Percentiles rank a stretch among this genome's conserved stretches.
Evolutionary conservation across 2,329 filamentous ascomycete species (phyloP).

Genomic region (Periconia digitata): DNA sequence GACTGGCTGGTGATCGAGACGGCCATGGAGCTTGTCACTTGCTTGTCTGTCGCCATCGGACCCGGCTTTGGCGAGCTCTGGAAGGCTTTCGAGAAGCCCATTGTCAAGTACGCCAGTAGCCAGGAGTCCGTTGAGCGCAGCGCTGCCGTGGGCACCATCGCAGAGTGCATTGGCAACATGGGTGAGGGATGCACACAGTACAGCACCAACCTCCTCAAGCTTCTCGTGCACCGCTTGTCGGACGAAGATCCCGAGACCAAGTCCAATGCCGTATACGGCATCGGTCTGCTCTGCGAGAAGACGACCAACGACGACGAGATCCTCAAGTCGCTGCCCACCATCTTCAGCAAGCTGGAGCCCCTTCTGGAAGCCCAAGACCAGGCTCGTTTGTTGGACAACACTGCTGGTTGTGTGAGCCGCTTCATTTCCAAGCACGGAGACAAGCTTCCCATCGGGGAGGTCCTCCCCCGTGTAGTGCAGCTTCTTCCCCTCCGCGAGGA

Average conservation of each 20-base stretch:
- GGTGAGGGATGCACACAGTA: conserved; percentile 77
- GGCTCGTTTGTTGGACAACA: conserved; percentile 86
- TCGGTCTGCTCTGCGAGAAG: conserved; percentile 80
- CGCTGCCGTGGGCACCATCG: conserved; percentile 86
- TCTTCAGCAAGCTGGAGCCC: conserved; percentile 84
- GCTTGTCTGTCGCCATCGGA: conserved; percentile 80
- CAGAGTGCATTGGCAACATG: conserved; percentile 87
- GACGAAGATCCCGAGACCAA: conserved; percentile 91
- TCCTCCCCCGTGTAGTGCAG: conserved; percentile 76
- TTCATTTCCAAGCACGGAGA: conserved; percentile 92
- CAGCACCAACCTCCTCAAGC: conserved; percentile 74
- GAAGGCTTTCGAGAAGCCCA: conserved; percentile 93
- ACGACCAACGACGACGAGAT: conserved; percentile 75
- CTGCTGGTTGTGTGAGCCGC: conserved; percentile 83
- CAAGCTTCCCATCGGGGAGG: conserved; percentile 75
- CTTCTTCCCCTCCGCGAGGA: conserved; percentile 89
- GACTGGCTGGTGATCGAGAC: conserved; percentile 98
- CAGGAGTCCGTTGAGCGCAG: conserved; percentile 85
- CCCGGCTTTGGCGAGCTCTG: conserved; percentile 81
- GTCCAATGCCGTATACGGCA: conserved; percentile 92
- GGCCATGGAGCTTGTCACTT: conserved; percentile 85
- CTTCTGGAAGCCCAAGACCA: conserved; percentile 76
- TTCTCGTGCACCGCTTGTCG: conserved; percentile 80
- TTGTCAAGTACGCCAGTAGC: conserved; percentile 84
- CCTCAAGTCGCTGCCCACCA: conserved; percentile 71